A percentile compares a stretch with the other conserved stretches of the same genome.
These are phyloP conservation scores for Phyllosticta capitalensis DNA, from an alignment of 2,329 filamentous ascomycete species.

Conservation along the genomic window DNA sequence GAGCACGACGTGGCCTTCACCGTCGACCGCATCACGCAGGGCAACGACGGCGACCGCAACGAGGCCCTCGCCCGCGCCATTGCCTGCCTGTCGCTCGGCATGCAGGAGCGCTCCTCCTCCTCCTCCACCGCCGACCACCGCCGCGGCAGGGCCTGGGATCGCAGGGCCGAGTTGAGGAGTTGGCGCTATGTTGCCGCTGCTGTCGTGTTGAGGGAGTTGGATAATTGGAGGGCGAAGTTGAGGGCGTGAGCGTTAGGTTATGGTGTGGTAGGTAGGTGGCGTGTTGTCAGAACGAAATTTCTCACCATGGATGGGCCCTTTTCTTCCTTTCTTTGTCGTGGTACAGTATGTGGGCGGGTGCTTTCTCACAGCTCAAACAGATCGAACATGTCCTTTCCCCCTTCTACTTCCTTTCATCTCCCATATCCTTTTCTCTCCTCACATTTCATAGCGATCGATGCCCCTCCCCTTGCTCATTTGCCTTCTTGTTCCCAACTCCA, in stretches of 20 bases:
- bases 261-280: not conserved
- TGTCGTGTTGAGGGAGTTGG: slow-evolving; percentile 42
- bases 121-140: too few relatives aligned
- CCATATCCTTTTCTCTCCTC: too few relatives aligned
- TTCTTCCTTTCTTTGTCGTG: too few relatives aligned
- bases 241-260: not conserved
- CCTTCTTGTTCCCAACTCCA: too few relatives aligned
- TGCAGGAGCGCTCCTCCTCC: slow-evolving; percentile 28
- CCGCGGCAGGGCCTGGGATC: slow-evolving; percentile 12
- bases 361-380: too few relatives aligned
- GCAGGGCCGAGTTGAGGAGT: slow-evolving; percentile 33
- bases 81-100: slow-evolving; percentile 39
- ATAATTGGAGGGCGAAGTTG: slow-evolving; percentile 11
- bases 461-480: too few relatives aligned
- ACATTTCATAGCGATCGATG: too few relatives aligned
- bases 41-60: slow-evolving; percentile 23
- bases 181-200: slow-evolving; percentile 46
- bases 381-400: too few relatives aligned
- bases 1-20: slow-evolving; percentile 33
- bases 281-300: too few relatives aligned
- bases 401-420: too few relatives aligned
- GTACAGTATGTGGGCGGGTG: too few relatives aligned
- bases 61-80: slow-evolving; percentile 41
- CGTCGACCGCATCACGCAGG: slow-evolving; percentile 35
- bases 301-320: too few relatives aligned